Base-by-base conservation (phyloP, 495 filamentous ascomycete species). In the Aspergillus indologenus region DNA sequence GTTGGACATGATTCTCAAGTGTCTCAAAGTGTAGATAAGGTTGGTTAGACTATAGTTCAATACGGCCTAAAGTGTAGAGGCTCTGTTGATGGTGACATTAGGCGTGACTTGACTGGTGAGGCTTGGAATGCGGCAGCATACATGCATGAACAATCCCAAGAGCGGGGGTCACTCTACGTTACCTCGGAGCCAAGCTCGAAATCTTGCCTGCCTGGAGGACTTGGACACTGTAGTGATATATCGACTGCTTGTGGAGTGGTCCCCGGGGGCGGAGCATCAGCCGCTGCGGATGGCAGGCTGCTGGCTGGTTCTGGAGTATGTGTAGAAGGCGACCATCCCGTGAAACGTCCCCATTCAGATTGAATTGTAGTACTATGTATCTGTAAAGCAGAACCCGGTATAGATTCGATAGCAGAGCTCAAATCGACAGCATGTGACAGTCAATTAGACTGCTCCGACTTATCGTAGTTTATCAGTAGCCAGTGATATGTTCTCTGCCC, bases 191-290 rank as follows among this genome's bases (percentile, higher is more conserved):
- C 48, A 51, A 31, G 48, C 15, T 51, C 48, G 29, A 9, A 51
- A 51, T 51, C 48, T 51, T 51, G 48, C 48, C 48, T 51, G 48
- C 48, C 48, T 51, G 24, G 48, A 51, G 48, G 7, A 40, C 34
- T 40, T 40, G 5, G 5, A 8, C 12, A 15, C 34, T 40, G 34
- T 14, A 40, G 12, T 11, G 34, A 7, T 6, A 40, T 14, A 40
- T 40, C 12, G 34, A 8, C 6, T 40, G 34, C 34, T 29, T 3
- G 26, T 29, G 4, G 26, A 29, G 26, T 29, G 26, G 9, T 29
- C 26, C 26, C n/a, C 34, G 34, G 34, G 34, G 34, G 34, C 34
- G 34, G 34, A 40, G 34, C 34, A 40, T 40, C 34, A 40, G 34
- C 34, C 34, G 7, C 34, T 40, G 12, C 12, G 5, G 34, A 40